Conservation (phyloP, 768 basidiomycete genomes). For the Pulveroboletus sp. region DNA sequence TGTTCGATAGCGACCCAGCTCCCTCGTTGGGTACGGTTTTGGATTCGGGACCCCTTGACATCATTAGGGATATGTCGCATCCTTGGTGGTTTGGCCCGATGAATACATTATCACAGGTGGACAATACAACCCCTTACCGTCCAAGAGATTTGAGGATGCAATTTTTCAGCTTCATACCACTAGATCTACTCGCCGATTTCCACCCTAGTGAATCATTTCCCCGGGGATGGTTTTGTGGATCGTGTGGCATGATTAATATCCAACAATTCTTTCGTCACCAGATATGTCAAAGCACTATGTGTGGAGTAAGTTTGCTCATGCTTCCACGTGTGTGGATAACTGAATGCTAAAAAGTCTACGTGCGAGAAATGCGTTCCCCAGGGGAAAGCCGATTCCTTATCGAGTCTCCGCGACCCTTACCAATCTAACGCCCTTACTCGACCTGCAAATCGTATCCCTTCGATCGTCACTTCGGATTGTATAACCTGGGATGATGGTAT, state of each 20-base stretch:
- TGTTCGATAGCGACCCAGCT: slow-evolving; percentile 9
- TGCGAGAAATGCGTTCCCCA: neutral
- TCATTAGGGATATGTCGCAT: slow-evolving; percentile 1
- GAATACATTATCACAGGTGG: neutral
- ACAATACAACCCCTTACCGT: slow-evolving; percentile 13
- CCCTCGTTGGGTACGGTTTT: neutral
- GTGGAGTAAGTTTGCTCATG: slow-evolving; percentile 31
- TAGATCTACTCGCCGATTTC: slow-evolving; percentile 29
- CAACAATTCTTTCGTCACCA: slow-evolving; percentile 44
- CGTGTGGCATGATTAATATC: slow-evolving; percentile 47
- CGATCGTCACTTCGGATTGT: slow-evolving; percentile 8
- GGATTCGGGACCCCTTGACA: neutral
- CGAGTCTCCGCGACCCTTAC: slow-evolving; percentile 19
- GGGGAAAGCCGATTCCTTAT: slow-evolving; percentile 20
- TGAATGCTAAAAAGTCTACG: slow-evolving; percentile 14
- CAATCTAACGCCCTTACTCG: slow-evolving; percentile 10
- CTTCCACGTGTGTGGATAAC: neutral
- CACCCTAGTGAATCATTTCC: slow-evolving; percentile 33
- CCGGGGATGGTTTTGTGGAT: slow-evolving; percentile 45
- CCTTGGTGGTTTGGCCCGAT: slow-evolving; percentile 25
- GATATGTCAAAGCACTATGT: slow-evolving; percentile 38
- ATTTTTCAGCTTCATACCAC: slow-evolving; percentile 26
- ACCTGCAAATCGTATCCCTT: slow-evolving; percentile 18
- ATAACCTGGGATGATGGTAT: slow-evolving; percentile 30
- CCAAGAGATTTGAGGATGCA: slow-evolving; percentile 25